phyloP scores from a whole-genome alignment of 164 flowering plant genomes.

The Cinnamomum chago region DNA sequence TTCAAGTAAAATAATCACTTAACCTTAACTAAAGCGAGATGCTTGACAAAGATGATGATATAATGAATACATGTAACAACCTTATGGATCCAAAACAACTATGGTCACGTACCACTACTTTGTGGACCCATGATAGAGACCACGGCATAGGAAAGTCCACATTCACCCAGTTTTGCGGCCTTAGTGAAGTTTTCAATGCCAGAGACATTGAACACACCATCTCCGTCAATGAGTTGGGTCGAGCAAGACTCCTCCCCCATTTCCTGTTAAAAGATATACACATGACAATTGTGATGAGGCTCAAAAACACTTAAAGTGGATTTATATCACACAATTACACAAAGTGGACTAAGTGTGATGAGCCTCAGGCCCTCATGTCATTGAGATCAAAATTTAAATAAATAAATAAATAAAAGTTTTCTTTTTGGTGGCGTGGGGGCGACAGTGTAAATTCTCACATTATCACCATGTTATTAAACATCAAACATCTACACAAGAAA shows the following conservation, averaged over 20 bases:
- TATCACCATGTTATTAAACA: no score
- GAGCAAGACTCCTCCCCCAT: slow-evolving; percentile 49
- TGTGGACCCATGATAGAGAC: slow-evolving; percentile 99
- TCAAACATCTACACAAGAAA: no score
- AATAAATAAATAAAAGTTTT: no score
- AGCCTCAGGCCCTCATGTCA: no score
- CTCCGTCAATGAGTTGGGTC: slow-evolving; percentile 89
- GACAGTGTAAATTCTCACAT: no score
- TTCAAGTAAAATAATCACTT: neutral
- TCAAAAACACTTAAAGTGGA: neutral
- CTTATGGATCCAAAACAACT: neutral
- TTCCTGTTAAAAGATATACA: slow-evolving; percentile 22
- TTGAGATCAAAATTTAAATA: no score
- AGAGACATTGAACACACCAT: slow-evolving; percentile 65
- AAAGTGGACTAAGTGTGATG: no score
- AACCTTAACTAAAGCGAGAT: neutral
- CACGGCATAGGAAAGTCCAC: slow-evolving; percentile 96
- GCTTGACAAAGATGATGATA: neutral
- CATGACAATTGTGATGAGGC: neutral
- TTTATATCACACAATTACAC: neutral
- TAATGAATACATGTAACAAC: neutral
- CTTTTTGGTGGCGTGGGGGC: no score
- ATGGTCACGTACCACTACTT: slow-evolving; percentile 77
- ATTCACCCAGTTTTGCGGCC: slow-evolving; percentile 67
- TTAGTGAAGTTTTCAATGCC: slow-evolving; percentile 71